Evolutionary conservation across 1,139 yeast genomes (phyloP).

Genomic region (Pneumocystis sp.): DNA sequence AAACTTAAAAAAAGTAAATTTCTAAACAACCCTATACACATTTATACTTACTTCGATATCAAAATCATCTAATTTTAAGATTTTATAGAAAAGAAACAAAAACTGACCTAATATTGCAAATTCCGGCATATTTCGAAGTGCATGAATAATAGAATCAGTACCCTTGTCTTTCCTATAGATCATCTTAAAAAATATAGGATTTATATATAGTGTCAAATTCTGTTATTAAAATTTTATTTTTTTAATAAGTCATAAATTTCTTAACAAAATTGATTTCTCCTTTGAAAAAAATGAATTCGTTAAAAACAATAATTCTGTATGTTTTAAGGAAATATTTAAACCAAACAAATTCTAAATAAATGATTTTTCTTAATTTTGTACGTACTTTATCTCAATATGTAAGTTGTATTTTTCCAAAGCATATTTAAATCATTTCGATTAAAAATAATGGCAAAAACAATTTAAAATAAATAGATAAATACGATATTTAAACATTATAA

Average conservation of each 20-base stretch:
- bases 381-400: background rate
- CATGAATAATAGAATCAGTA: background rate
- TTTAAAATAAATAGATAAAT: background rate
- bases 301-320: background rate
- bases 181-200: background rate
- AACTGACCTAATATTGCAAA: background rate
- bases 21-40: background rate
- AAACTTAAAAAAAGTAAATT: background rate
- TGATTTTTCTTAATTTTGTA: background rate
- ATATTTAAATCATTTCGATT: background rate
- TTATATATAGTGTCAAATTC: background rate
- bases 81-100: background rate
- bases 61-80: conserved; percentile 1
- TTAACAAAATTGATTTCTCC: background rate
- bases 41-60: background rate
- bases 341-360: background rate
- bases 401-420: background rate
- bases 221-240: background rate
- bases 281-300: background rate
- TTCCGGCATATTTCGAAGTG: background rate
- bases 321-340: background rate
- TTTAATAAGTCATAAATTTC: background rate
- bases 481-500: background rate
- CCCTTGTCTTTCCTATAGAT: background rate
- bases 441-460: background rate